These are phyloP conservation scores for Cladophialophora bantiana DNA, from an alignment of 2,329 filamentous ascomycete genomes.

Conservation along the genomic window DNA sequence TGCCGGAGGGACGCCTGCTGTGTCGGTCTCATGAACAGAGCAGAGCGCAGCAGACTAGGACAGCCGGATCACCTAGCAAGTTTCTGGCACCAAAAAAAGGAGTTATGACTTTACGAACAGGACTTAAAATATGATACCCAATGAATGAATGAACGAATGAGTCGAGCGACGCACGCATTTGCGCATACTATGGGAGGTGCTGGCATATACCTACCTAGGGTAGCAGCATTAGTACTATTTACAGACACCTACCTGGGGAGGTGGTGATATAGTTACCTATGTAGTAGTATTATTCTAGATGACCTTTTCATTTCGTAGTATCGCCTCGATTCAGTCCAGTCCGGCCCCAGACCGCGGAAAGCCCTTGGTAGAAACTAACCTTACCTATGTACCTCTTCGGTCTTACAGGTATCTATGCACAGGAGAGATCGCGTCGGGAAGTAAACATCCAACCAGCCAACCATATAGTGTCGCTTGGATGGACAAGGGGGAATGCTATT, in stretches of 20 bases:
- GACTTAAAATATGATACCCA: conserved; percentile 22
- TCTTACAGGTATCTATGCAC: too few species aligned
- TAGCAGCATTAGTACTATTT: background rate
- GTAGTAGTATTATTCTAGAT: background rate
- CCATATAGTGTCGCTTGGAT: too few species aligned
- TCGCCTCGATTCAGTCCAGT: background rate
- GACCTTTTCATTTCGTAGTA: too few species aligned
- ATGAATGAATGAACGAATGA: background rate
- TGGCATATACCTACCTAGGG: background rate
- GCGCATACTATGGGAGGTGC: background rate
- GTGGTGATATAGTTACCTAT: background rate
- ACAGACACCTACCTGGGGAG: background rate
- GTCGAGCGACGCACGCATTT: background rate
- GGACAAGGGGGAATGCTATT: too few species aligned
- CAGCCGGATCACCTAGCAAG: background rate
- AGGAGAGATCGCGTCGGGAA: too few species aligned
- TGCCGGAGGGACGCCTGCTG: background rate
- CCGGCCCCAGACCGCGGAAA: too few species aligned
- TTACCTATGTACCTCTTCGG: too few species aligned
- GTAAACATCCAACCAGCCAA: too few species aligned
- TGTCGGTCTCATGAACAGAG: background rate
- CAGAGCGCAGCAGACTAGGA: too few species aligned
- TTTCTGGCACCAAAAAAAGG: background rate
- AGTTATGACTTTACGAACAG: conserved; percentile 17
- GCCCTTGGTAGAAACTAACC: too few species aligned